phyloP scores from a whole-genome alignment of 192 early-diverging fungal genomes.

The Chytriomyces sp. region DNA sequence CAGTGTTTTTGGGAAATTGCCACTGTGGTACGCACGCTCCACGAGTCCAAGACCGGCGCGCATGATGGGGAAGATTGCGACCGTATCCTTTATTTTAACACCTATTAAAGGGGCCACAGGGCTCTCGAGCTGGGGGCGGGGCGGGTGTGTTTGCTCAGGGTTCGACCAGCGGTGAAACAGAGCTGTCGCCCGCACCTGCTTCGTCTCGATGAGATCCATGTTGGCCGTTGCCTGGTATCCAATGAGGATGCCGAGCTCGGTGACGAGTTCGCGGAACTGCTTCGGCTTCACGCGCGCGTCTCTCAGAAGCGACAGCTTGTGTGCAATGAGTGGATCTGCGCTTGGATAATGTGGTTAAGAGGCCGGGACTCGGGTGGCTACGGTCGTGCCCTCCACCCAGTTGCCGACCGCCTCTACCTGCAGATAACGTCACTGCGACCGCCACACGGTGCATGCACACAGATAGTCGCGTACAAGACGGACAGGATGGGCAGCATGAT shows the following conservation, averaged over 20 bases:
- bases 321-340: slow-evolving; percentile 42
- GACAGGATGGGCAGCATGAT: too few relatives aligned
- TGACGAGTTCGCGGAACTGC: slow-evolving; percentile 45
- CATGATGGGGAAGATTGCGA: slow-evolving; percentile 48
- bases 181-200: slow-evolving; percentile 17
- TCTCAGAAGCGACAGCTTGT: slow-evolving; percentile 44
- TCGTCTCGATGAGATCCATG: slow-evolving; percentile 37
- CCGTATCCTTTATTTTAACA: slow-evolving; percentile 37
- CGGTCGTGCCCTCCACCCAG: too few relatives aligned
- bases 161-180: not conserved
- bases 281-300: slow-evolving; percentile 32
- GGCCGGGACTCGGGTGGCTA: too few relatives aligned
- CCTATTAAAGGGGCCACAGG: slow-evolving; percentile 34
- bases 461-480: too few relatives aligned
- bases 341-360: too few relatives aligned
- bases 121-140: slow-evolving; percentile 11
- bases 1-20: too few relatives aligned
- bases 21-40: slow-evolving; percentile 6
- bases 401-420: too few relatives aligned
- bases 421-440: too few relatives aligned
- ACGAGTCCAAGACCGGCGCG: slow-evolving; percentile 34
- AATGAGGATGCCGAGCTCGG: slow-evolving; percentile 37
- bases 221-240: slow-evolving; percentile 35
- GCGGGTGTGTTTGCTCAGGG: not conserved
- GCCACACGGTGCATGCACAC: too few relatives aligned